Base-by-base conservation (phyloP, 805 yeast species). In the Ogataea dorogensis region DNA sequence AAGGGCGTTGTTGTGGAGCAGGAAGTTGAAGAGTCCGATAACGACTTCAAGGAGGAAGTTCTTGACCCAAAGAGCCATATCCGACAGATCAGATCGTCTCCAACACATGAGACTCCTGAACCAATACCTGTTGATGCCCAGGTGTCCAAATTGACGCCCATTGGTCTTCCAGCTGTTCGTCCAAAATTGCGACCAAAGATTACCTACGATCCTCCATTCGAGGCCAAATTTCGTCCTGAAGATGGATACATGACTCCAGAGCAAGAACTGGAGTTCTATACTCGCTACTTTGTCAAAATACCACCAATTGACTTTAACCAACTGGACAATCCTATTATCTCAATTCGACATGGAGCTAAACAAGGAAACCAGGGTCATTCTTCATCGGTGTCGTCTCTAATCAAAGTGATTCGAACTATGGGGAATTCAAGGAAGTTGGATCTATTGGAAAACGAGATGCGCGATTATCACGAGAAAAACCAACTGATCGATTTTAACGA, bases 201-300 rank as follows among this genome's bases (percentile, higher is more conserved):
- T 14, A 13, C 24, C 11, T 33, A 34, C 5, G 64, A 61, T 20
- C 42, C 40, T 4, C 20, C 56, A 0, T 59, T 43, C 38, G 31
- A 49, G 10, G 47, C 42, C 32, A 16, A 29, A 7, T 62, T 63
- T 38, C 37, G 38, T 8, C 40, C 47, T 0, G 40, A 43, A 5
- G 73, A 63, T 12, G 79, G 77, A 0, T 54, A 64, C n/a, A 58
- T 73, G 31, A 54, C 58, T 2, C 52, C 64, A 3, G 54, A 56
- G 6, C 63, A 72, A 32, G 58, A 58, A 33, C 46, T 54, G 28
- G 70, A 68, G 19, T 62, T 73, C 15, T 70, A 67, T 49, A 58
- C 70, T 20, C 58, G 46, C 15, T 51, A 62, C 27, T 50, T 44
- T 32, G 40, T 42, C 10, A 30, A 32, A 9, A 42, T 40, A n/a